Conservation (phyloP, 331 rosid genomes). For the Arachis monticola region DNA sequence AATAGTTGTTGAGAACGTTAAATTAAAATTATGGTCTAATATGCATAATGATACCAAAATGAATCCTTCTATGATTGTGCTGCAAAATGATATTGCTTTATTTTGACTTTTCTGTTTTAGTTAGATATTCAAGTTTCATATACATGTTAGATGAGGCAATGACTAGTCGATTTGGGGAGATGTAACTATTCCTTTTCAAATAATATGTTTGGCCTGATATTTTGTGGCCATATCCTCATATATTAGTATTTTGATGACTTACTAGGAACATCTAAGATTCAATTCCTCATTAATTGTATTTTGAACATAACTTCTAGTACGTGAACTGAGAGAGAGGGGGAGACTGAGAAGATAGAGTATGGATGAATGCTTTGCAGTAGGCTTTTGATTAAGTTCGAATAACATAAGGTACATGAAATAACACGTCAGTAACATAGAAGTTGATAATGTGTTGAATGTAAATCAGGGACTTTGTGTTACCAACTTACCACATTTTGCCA, state of each 20-base stretch:
- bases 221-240: not conserved
- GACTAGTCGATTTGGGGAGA: not conserved
- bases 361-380: not conserved
- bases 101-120: not conserved
- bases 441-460: not conserved
- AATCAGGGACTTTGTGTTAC: not conserved
- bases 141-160: not conserved
- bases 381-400: not conserved
- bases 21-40: not conserved
- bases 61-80: conserved; percentile 3
- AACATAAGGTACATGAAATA: not conserved
- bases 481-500: not conserved
- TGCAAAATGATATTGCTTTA: conserved; percentile 11
- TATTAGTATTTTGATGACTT: conserved; percentile 8
- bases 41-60: not conserved
- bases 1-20: not conserved
- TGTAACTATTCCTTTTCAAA: not conserved
- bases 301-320: not conserved
- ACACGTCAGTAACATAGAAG: not conserved
- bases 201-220: not conserved
- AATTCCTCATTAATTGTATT: not conserved
- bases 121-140: not conserved
- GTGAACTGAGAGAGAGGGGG: not conserved
- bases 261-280: not conserved
- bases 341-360: no score